Evolutionary conservation across 2,329 filamentous ascomycete genomes (phyloP).

Genomic region (Metarhizium album): DNA sequence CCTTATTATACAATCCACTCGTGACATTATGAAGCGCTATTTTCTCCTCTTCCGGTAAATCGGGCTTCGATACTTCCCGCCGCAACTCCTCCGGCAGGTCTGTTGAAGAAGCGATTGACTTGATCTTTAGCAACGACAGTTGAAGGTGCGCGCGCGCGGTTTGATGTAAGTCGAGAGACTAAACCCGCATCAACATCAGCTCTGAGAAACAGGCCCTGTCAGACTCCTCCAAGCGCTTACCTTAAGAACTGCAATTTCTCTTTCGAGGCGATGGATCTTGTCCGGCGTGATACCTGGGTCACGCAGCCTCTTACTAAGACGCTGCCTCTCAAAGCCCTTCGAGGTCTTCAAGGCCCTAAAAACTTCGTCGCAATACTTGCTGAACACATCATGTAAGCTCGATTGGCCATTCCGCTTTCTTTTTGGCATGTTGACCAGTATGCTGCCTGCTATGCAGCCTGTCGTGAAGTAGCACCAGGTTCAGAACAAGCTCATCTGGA

Average conservation of each 20-base stretch:
- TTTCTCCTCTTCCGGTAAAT: conserved; percentile 41
- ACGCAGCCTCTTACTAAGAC: conserved; percentile 50
- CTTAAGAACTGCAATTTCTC: conserved; percentile 47
- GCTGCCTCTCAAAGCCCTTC: conserved; percentile 70
- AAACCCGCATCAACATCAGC: neutral
- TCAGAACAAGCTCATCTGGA: too few relatives aligned
- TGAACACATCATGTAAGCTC: conserved; percentile 38
- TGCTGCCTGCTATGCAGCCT: neutral
- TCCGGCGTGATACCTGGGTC: conserved; percentile 34
- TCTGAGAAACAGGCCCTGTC: neutral
- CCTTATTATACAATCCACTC: conserved; percentile 43
- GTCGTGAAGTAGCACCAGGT: neutral
- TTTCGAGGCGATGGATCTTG: conserved; percentile 49
- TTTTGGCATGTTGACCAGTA: conserved; percentile 39
- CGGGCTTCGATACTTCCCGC: conserved; percentile 35
- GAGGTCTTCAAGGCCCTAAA: conserved; percentile 58
- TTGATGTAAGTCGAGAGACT: conserved; percentile 48
- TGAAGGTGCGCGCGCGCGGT: conserved; percentile 46
- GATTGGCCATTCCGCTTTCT: conserved; percentile 40
- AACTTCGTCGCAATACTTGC: conserved; percentile 47
- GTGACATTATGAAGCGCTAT: conserved; percentile 47
- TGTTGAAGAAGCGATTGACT: conserved; percentile 39
- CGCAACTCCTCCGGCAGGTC: conserved; percentile 38
- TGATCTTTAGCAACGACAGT: conserved; percentile 43
- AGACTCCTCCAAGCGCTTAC: conserved; percentile 16